Evolutionary conservation across 768 basidiomycete genomes (phyloP).

Genomic region (Lepiota brunneoincarnata): DNA sequence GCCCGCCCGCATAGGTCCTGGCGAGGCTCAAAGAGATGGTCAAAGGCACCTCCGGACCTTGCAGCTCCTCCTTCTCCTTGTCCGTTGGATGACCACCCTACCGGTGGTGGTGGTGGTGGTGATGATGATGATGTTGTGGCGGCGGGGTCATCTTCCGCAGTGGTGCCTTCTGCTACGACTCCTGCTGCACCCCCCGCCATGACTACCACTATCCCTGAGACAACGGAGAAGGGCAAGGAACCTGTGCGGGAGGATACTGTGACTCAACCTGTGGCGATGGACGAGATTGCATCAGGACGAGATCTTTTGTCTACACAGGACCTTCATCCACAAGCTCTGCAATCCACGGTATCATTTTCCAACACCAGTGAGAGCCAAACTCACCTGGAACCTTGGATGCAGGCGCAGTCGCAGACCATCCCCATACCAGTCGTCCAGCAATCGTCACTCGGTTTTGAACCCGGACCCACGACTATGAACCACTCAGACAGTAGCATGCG

Average conservation of each 20-base stretch:
- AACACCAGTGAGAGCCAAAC: neutral
- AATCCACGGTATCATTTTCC: no score
- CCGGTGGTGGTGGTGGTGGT: neutral
- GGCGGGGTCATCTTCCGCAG: neutral
- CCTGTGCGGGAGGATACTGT: slow-evolving; percentile 2
- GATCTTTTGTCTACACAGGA: no score
- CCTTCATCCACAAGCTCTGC: neutral
- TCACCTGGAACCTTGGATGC: neutral
- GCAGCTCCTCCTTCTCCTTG: no score
- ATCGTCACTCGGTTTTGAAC: neutral
- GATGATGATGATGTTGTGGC: neutral
- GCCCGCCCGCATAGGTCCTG: slow-evolving; percentile 21
- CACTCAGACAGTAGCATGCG: neutral
- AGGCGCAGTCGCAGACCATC: neutral
- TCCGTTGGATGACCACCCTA: slow-evolving; percentile 5
- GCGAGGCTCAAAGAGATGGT: slow-evolving; percentile 28
- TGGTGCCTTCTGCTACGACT: neutral
- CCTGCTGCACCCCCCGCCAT: neutral
- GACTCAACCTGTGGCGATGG: slow-evolving; percentile 13
- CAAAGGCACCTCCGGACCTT: slow-evolving; percentile 26
- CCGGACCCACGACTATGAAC: slow-evolving; percentile 6
- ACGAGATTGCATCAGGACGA: no score
- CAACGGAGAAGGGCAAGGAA: neutral
- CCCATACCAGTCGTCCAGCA: neutral
- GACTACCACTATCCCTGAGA: neutral